These are phyloP conservation scores for Eremothecium cymbalariae DNA, from an alignment of 1,139 yeast species.

Conservation along the genomic window DNA sequence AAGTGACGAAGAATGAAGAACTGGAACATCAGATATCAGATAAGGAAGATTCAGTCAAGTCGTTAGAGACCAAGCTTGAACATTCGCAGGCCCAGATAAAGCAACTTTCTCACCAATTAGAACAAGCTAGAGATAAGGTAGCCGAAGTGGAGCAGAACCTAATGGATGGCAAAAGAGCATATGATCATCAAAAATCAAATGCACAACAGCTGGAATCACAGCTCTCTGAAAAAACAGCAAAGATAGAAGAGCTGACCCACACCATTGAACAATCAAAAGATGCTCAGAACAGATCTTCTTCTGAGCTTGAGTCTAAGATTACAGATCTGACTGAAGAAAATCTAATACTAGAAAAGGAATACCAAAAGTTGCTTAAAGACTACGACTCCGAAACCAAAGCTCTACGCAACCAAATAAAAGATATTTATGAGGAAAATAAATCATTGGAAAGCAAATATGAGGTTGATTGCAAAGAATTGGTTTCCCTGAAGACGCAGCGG, in stretches of 20 bases:
- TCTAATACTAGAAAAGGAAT: slow-evolving; percentile 11
- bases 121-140: slow-evolving; percentile 5
- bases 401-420: slow-evolving; percentile 11
- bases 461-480: neutral
- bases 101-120: slow-evolving; percentile 7
- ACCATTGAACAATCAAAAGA: slow-evolving; percentile 2
- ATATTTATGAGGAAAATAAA: slow-evolving; percentile 38
- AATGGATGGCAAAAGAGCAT: slow-evolving; percentile 1
- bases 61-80: slow-evolving; percentile 7
- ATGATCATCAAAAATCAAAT: neutral
- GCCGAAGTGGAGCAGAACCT: slow-evolving; percentile 5
- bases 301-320: slow-evolving; percentile 37
- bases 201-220: neutral
- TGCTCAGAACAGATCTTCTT: neutral
- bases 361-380: slow-evolving; percentile 2
- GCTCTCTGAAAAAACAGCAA: neutral
- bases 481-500: neutral
- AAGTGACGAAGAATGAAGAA: slow-evolving; percentile 10
- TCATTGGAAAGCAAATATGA: slow-evolving; percentile 8
- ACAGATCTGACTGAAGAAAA: slow-evolving; percentile 27
- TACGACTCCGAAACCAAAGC: slow-evolving; percentile 3
- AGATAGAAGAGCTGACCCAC: neutral
- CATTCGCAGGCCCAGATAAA: neutral
- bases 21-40: slow-evolving; percentile 7
- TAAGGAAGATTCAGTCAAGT: slow-evolving; percentile 6